Conservation (phyloP, 2,329 filamentous ascomycete genomes). For the Arthrobotrys musiformis region DNA sequence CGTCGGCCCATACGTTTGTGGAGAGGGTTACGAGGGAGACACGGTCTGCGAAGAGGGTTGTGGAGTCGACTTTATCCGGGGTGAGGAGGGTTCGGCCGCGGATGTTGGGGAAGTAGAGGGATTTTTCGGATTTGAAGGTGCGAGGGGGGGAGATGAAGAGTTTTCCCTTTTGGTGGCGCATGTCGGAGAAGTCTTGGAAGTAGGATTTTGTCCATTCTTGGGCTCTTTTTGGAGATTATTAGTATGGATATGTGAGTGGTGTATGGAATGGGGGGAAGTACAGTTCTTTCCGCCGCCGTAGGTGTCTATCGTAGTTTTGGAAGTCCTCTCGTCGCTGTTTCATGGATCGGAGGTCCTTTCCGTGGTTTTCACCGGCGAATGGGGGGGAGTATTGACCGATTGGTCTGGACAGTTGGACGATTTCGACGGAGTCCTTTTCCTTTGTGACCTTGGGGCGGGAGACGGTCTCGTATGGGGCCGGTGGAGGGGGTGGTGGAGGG, state of each 20-base stretch:
- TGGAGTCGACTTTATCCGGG: constrained; percentile 73
- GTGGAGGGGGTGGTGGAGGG: constrained; percentile 28
- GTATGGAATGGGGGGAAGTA: constrained; percentile 63
- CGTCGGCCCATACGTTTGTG: constrained; percentile 84
- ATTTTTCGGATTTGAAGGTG: constrained; percentile 82
- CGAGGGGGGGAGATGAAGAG: constrained; percentile 85
- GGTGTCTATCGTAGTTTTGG: constrained; percentile 84
- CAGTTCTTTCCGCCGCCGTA: constrained; percentile 79
- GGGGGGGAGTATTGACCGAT: constrained; percentile 84
- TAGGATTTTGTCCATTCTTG: constrained; percentile 85
- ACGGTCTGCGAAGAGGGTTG: constrained; percentile 76
- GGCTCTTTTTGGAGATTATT: constrained; percentile 70
- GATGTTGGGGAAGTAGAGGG: constrained; percentile 94
- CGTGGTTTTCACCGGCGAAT: constrained; percentile 80
- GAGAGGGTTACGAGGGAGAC: constrained; percentile 84
- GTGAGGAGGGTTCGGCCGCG: constrained; percentile 79
- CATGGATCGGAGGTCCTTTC: constrained; percentile 75
- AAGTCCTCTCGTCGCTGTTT: constrained; percentile 80
- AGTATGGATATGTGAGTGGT: constrained; percentile 19
- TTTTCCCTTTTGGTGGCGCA: constrained; percentile 85
- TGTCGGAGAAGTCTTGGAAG: constrained; percentile 93
- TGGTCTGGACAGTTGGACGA: constrained; percentile 71
- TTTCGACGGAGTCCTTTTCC: constrained; percentile 4
- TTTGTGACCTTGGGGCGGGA: constrained; percentile 31
- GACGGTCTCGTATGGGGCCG: constrained; percentile 31